Evolutionary conservation across 805 yeast species (phyloP).

Genomic region (Monosporozyma yasuniensis): DNA sequence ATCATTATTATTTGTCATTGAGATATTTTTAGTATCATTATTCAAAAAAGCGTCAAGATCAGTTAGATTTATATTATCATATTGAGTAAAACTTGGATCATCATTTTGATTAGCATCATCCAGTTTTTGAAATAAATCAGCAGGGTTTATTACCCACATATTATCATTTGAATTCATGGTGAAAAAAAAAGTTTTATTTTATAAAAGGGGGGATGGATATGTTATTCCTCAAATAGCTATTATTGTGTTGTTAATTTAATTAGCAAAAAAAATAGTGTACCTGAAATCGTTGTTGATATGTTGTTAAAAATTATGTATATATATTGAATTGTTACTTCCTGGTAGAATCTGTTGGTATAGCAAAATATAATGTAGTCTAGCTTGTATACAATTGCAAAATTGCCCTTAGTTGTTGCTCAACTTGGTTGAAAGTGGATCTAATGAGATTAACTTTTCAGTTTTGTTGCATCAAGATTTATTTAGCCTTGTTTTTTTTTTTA

Average conservation of each 20-base stretch:
- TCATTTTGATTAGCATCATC: background rate
- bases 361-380: too few species aligned
- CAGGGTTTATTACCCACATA: constrained; percentile 1
- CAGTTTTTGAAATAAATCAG: background rate
- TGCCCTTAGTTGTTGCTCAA: too few species aligned
- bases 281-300: too few species aligned
- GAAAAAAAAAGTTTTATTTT: too few species aligned
- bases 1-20: background rate
- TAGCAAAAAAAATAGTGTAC: background rate
- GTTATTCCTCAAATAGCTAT: background rate
- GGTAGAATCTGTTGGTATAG: too few species aligned
- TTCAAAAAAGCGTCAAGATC: background rate
- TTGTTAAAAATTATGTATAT: too few species aligned
- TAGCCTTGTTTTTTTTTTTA: too few species aligned
- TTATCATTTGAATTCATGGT: background rate
- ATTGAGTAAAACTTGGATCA: background rate
- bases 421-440: background rate
- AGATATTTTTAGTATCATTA: background rate
- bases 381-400: too few species aligned
- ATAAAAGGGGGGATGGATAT: background rate
- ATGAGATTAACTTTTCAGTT: too few species aligned
- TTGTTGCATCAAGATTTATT: too few species aligned
- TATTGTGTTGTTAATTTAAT: background rate
- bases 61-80: background rate
- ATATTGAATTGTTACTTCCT: background rate